Conservation (phyloP, 2,329 filamentous ascomycete genomes). For the Exophiala sideris region DNA sequence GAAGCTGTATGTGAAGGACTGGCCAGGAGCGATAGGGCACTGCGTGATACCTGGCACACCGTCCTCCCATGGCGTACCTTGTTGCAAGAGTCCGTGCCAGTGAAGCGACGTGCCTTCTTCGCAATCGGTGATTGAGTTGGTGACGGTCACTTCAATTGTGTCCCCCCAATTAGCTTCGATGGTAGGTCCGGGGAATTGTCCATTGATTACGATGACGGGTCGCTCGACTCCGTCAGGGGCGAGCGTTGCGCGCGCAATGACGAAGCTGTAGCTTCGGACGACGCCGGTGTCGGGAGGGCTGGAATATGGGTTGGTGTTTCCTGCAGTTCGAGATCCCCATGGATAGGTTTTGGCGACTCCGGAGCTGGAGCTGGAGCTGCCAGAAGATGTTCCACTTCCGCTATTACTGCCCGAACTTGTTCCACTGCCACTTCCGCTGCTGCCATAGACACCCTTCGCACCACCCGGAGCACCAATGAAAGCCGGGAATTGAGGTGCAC, state of each 20-base stretch:
- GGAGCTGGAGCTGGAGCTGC: neutral
- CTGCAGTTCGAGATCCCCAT: conserved; percentile 16
- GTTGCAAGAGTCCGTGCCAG: conserved; percentile 39
- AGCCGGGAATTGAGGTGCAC: conserved; percentile 8
- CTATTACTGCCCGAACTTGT: neutral
- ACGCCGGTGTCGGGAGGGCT: conserved; percentile 23
- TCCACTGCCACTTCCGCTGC: neutral
- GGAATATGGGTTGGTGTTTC: conserved; percentile 20
- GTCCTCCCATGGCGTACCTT: conserved; percentile 38
- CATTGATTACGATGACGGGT: conserved; percentile 33
- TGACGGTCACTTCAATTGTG: conserved; percentile 33
- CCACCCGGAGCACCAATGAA: conserved; percentile 7
- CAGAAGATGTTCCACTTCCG: neutral
- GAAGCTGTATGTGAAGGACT: conserved; percentile 37
- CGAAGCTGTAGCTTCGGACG: conserved; percentile 33
- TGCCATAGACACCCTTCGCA: neutral
- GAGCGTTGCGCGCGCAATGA: conserved; percentile 26
- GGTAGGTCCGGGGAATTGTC: conserved; percentile 57
- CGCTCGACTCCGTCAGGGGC: conserved; percentile 33
- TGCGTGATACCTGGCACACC: conserved; percentile 42
- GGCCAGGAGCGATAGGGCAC: conserved; percentile 41
- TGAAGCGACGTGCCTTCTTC: conserved; percentile 40
- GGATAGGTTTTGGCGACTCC: conserved; percentile 3
- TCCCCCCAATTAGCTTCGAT: conserved; percentile 31
- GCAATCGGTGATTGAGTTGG: conserved; percentile 33